Conservation (phyloP, 441 rosid genomes). For the Gossypium davidsonii region DNA sequence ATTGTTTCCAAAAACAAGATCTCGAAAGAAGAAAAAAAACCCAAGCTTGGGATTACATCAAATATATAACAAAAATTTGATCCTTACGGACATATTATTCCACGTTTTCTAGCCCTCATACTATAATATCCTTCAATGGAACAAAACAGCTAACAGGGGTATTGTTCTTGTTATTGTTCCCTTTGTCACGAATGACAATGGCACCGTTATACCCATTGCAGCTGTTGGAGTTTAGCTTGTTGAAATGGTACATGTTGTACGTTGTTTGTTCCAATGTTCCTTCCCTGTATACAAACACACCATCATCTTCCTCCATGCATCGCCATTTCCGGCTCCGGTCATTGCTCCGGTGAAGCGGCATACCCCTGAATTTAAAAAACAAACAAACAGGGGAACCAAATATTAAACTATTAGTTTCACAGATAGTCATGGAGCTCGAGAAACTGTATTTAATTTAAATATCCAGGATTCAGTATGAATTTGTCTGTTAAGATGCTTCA, state of each 20-base stretch:
- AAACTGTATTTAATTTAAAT: background rate
- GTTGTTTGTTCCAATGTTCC: conserved; percentile 40
- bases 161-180: conserved; percentile 1
- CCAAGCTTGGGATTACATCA: too few species aligned
- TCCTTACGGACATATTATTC: too few species aligned
- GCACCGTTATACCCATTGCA: background rate
- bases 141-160: conserved; percentile 10
- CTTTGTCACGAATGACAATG: conserved; percentile 15
- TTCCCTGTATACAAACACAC: conserved; percentile 37
- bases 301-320: conserved; percentile 37
- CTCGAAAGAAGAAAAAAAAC: too few species aligned
- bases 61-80: too few species aligned
- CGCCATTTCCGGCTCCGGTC: conserved; percentile 37
- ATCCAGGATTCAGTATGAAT: background rate
- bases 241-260: conserved; percentile 7
- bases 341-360: conserved; percentile 31
- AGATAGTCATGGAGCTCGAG: background rate
- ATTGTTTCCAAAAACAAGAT: too few species aligned
- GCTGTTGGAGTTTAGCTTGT: background rate
- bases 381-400: background rate
- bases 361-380: conserved; percentile 25
- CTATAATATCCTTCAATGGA: conserved; percentile 21
- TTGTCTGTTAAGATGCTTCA: conserved; percentile 16
- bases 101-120: background rate
- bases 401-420: background rate